Base-by-base conservation (phyloP, 2,329 filamentous ascomycete species). In the Clarireedia hainanense region DNA sequence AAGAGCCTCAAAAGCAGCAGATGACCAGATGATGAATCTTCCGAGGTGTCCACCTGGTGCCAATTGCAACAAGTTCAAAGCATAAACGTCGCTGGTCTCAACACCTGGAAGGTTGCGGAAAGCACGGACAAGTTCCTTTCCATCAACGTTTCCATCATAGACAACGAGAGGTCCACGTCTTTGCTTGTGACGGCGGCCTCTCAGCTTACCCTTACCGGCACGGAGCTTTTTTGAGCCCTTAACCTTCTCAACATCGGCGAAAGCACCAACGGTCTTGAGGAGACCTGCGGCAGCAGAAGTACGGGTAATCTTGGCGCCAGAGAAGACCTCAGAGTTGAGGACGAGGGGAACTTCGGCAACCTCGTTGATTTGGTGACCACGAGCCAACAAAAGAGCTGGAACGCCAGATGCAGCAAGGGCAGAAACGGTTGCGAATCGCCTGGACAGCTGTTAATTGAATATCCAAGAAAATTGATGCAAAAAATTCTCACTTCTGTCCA, bases 71-170 rank as follows among this genome's bases (percentile, higher is more conserved):
- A 97, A 91, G 85, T 97, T 96, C 71, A 99, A 85, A 65, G 90
- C 80, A 79, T 87, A 91, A 76, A 96, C 91, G 68, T 91, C 86
- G 72, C 83, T 91, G 66, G 91, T 96, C 88, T 99, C 94, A 67
- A 97, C 91, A 80, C 94, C 94, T 71, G 94, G 85, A 72, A 99
- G 88, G 87, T 99, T 99, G 83, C 94, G 91, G 89, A 96, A 96
- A 70, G 91, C 92, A 72, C 82, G 84, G 74, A 92, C 82, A 67
- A 99, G 85, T 74, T 95, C 88, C 80, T 91, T 95, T 79, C 94
- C 91, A 74, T 99, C 95, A 72, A 86, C 83, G 75, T 91, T 89
- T 69, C 91, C 88, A 82, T 95, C 88, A 85, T 96, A 97, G 80
- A 99, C 88, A 76, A 99, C 87, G 60, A 99, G 88, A 71, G 94